Percentiles rank a stretch among this genome's conserved stretches.
phyloP scores from a whole-genome alignment of 2,329 filamentous ascomycete species.

The Gliomastix tumulicola region DNA sequence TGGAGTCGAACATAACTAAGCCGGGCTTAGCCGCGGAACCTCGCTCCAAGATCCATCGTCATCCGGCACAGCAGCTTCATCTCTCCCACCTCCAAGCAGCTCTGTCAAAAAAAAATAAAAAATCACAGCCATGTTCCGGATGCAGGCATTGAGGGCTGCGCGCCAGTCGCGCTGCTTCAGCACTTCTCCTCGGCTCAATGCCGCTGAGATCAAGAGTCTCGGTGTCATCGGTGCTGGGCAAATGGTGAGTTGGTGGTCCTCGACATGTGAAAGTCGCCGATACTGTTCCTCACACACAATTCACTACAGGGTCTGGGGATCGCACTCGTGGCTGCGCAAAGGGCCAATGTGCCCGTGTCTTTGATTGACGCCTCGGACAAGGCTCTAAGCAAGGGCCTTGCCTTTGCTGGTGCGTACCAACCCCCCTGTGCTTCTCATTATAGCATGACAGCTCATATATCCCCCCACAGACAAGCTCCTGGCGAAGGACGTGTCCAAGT shows the following conservation, averaged over 20 bases:
- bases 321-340: conserved; percentile 85
- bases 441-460: background rate
- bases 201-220: conserved; percentile 74
- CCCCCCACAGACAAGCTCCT: conserved; percentile 70
- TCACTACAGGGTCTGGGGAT: conserved; percentile 77
- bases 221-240: conserved; percentile 93
- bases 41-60: conserved; percentile 4
- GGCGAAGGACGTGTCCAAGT: conserved; percentile 85
- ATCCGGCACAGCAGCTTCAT: too few relatives aligned
- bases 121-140: conserved; percentile 30
- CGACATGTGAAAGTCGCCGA: conserved; percentile 4
- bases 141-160: conserved; percentile 23
- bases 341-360: conserved; percentile 74
- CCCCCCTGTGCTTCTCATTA: background rate
- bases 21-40: conserved; percentile 35
- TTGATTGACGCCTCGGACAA: conserved; percentile 79
- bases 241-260: conserved; percentile 58
- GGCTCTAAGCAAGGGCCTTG: conserved; percentile 80
- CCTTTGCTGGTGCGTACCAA: conserved; percentile 64
- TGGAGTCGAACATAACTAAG: conserved; percentile 12
- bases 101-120: too few relatives aligned
- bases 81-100: too few relatives aligned
- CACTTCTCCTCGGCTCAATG: conserved; percentile 51
- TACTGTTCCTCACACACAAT: background rate
- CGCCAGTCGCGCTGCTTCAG: conserved; percentile 57